Evolutionary conservation across 164 flowering plant species (phyloP), one percentile per base, ranked within the genome.

Genomic region (Liriodendron chinense): DNA sequence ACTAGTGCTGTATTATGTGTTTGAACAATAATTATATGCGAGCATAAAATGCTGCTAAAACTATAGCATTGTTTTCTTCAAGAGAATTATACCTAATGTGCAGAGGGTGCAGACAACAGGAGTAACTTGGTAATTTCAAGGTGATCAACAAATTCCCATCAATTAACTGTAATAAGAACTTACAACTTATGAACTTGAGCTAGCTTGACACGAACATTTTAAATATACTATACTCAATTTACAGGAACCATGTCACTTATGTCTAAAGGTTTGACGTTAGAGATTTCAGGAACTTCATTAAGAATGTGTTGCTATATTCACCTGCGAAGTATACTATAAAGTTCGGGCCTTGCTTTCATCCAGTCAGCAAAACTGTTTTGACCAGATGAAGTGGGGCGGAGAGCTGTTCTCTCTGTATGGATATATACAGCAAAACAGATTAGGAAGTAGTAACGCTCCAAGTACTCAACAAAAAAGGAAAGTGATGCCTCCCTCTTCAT

Each of bases 331-430:
- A 95, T 93, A 78, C 97, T 95, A 84, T 95, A 95, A 70, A 95
- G 88, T 78, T 95, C 98, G 56, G 98, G 98, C 82, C 98, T 89
- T 23, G 95, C 94, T 86, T 79, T 91, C 98, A 95, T 95, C 98
- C 98, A 95, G 57, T 93, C 93, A 77, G 92, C 82, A 85, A 95
- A 95, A 84, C 88, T 88, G 79, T 82, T 84, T 73, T 83, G 89
- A 79, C 79, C 81, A 77, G 80, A 77, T 21, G 89, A 84, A 80
- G 78, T 83, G 72, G 92, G 84, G 69, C 65, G 86, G 49, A 89
- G 88, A 16, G 88, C 88, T 75, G 85, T 83, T 81, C 90, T 87
- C 82, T 93, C 96, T 16, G 96, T 91, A 80, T 95, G 96, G 75
- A 95, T 85, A 80, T 95, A 95, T 65, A 95, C 98, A 79, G 98